These are phyloP conservation scores for Diaporthe ilicicola DNA, from an alignment of 2,329 filamentous ascomycete genomes.

Conservation along the genomic window DNA sequence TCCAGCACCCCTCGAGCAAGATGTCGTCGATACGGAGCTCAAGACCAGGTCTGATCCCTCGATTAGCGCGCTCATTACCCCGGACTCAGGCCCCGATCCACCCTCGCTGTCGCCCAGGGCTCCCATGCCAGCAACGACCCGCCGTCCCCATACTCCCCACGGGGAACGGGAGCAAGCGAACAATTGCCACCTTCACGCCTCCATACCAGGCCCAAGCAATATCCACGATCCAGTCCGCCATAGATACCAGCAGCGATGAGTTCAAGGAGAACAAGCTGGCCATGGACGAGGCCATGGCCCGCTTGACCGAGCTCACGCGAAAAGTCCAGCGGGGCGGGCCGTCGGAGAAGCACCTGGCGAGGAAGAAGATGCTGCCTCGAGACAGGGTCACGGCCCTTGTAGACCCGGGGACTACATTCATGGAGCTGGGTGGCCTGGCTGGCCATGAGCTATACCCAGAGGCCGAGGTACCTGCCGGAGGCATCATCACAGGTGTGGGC, in stretches of 20 bases:
- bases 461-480: conserved; percentile 87
- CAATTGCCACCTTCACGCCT: conserved; percentile 79
- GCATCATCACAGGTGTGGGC: conserved; percentile 92
- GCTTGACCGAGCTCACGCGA: conserved; percentile 74
- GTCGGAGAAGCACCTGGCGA: conserved; percentile 83
- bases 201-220: conserved; percentile 84
- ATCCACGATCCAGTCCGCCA: conserved; percentile 77
- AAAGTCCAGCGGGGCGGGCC: conserved; percentile 80
- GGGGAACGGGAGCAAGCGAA: conserved; percentile 40
- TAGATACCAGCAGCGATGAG: conserved; percentile 80
- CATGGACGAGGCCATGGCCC: conserved; percentile 77
- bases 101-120: conserved; percentile 17
- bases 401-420: conserved; percentile 87
- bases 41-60: conserved; percentile 16
- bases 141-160: conserved; percentile 35
- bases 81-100: conserved; percentile 27
- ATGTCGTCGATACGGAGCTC: conserved; percentile 28
- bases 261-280: conserved; percentile 83
- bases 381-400: conserved; percentile 88
- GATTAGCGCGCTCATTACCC: conserved; percentile 30
- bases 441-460: conserved; percentile 86
- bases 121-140: conserved; percentile 30
- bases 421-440: conserved; percentile 93
- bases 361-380: conserved; percentile 93
- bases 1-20: not conserved